Evolutionary conservation across 768 basidiomycete species (phyloP).

Genomic region (Trichaptum fuscoviolaceum): DNA sequence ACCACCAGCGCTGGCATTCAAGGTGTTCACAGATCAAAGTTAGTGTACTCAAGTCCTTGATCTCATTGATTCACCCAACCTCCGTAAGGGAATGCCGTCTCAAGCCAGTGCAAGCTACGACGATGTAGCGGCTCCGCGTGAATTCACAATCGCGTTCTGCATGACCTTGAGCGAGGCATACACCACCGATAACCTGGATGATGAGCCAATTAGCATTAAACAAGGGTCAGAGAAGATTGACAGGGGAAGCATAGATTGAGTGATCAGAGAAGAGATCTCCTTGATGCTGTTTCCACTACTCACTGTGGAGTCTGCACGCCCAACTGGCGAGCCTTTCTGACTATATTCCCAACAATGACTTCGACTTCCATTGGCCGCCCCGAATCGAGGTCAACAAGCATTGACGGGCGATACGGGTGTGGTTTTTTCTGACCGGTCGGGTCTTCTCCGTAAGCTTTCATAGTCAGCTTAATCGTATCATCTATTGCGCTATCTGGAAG

Average conservation of each 20-base stretch:
- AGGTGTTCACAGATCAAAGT: background rate
- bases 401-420: slow-evolving; percentile 27
- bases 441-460: slow-evolving; percentile 10
- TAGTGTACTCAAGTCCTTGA: background rate
- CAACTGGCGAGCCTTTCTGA: slow-evolving; percentile 5
- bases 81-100: background rate
- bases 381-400: slow-evolving; percentile 32
- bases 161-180: slow-evolving; percentile 9
- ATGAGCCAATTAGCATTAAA: background rate
- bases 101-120: background rate
- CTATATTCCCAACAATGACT: slow-evolving; percentile 24
- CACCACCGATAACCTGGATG: slow-evolving; percentile 5
- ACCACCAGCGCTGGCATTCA: background rate
- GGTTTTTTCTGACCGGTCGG: slow-evolving; percentile 16
- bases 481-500: slow-evolving; percentile 22
- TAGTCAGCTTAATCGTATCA: slow-evolving; percentile 16
- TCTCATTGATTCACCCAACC: background rate
- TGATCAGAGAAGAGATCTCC: background rate
- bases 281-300: background rate
- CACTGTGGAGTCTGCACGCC: slow-evolving; percentile 9
- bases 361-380: slow-evolving; percentile 34
- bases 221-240: background rate
- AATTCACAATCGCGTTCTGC: slow-evolving; percentile 4
- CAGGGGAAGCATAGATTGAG: background rate
- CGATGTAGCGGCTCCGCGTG: background rate